Base-by-base conservation (phyloP, 2,329 filamentous ascomycete species). In the Periconia digitata region DNA sequence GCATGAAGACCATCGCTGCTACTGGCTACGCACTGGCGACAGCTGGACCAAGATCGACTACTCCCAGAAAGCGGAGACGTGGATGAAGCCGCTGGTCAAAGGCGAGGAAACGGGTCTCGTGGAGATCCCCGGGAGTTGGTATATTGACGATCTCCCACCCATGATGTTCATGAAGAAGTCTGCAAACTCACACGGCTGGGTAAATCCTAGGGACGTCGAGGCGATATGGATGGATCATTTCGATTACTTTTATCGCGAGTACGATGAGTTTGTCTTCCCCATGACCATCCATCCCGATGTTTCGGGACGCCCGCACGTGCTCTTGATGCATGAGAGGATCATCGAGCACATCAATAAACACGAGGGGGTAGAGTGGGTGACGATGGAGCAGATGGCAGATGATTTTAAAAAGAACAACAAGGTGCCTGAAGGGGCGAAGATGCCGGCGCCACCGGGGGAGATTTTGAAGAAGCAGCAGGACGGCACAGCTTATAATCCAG, bases 201-300 rank as follows among this genome's bases (percentile, higher is more conserved):
- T 78, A 2, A 74, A 76, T 49, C 72, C 79, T 0, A 71, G 79
- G n/a, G 82, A 85, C 51, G 78, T 86, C 1, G 83, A 87, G 59
- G 81, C 84, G 27, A 77, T 86, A 27, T 86, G 83, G 84, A 72
- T 79, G 57, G 82, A 86, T 50, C 83, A 86, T 54, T 87, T 87
- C 50, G 79, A 85, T 58, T 90, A 89, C 69, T 89, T 87, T 60
- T 90, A 90, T 65, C 76, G 86, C 22, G 85, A 90, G 67, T 86
- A 89, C 53, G 86, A 90, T 57, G 85, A 88, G 57, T 90, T 90
- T 53, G 80, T 89, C 44, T 90, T 90, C 58, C 86, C 87, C 0
- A 86, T 90, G 69, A 90, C 87, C 0, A 85, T 90, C 29, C 87
- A 90, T 66, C 87, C 87, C 0, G 87, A 90, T 58, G 68, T 70